Evolutionary conservation across 768 basidiomycete genomes (phyloP), one percentile per base, ranked within the genome.

Genomic region (Termitomyces sp.): DNA sequence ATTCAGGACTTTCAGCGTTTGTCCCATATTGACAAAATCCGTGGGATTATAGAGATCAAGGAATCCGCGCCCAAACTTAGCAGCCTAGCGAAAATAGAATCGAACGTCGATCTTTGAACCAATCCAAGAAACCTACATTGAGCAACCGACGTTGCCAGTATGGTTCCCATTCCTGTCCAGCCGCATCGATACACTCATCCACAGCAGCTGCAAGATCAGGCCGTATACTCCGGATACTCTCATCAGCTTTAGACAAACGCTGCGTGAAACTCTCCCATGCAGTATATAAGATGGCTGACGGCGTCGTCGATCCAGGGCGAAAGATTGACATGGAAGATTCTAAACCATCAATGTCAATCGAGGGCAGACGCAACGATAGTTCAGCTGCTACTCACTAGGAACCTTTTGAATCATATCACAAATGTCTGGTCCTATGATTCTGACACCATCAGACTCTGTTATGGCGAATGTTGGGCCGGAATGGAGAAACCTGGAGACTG

Each of bases 361-460:
- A 53, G 3, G 48, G 20, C 10, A 54, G 10, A 17, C n/a, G 11
- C 60, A 56, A 17, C 45, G 50, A 15, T 5, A 57, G 32, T 15
- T 61, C 64, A 32, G 61, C 32, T 31, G 52, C 46, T 7, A 66
- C 84, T 53, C 67, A 95, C 94, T 79, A 31, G 96, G 94, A 1
- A 98, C 97, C 76, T 95, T 96, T 69, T 98, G 93, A 20, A 99
- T 78, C 57, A 98, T 85, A 67, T 98, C 95, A 68, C 89, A 92
- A 1, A 85, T 82, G 31, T 92, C 87, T 10, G 89, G 83, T 25
- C 88, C 84, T 46, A 96, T 73, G 46, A 98, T 80, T n/a, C 96
- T 85, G 2, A 96, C 82, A 15, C 97, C 94, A 68, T 99, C 97
- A 29, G 85, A 78, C 72, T 99, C 97, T 5, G 92, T 91, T 46